Base-by-base conservation (phyloP, 2,329 filamentous ascomycete species). In the Exophiala aquamarina region DNA sequence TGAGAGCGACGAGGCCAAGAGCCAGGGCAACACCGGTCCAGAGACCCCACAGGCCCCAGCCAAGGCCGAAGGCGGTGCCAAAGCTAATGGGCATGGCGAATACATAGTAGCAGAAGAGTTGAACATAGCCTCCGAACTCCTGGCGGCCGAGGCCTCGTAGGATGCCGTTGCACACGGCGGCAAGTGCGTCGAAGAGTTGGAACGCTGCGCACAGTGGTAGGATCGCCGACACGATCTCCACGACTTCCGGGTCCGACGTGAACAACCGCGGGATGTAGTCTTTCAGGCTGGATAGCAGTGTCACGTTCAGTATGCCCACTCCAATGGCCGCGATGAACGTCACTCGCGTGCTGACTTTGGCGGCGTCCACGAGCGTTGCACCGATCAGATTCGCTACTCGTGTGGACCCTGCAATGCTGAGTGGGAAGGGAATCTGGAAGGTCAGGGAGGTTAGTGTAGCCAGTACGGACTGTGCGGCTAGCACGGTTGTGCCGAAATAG, bases 331-430 rank as follows among this genome's bases (percentile, higher is more conserved):
- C 79, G 2, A 75, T 73, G 53, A 94, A 77, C 3, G 82, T 84
- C 46, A 95, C 90, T 66, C 81, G 84, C n/a, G 86, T 87, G 1
- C 86, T 86, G 3, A 81, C 86, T 63, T 84, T 89, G 13, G 91
- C 91, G 0, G 91, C 87, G 36, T 84, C 83, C 2, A 88, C 83
- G 9, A 96, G 76, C 1, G 84, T 86, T 0, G 92, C 91, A 7
- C 92, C 93, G 52, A 97, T 94, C 26, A 97, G 72, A 60, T 96
- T 97, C 14, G 91, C 92, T 11, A 96, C 82, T 1, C 92, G 84
- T 0, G 92, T 97, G 10, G 86, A 92, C 0, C 86, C 83, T 2
- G 92, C 91, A 48, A 97, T 92, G 23, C 86, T 88, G 50, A 96
- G 80, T 0, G 92, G 88, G 70, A 97, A 97, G 0, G 92, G 90